A percentile compares a stretch with the other conserved stretches of the same genome.
Conservation (phyloP, 164 flowering plant species). For the Amborella trichopoda region DNA sequence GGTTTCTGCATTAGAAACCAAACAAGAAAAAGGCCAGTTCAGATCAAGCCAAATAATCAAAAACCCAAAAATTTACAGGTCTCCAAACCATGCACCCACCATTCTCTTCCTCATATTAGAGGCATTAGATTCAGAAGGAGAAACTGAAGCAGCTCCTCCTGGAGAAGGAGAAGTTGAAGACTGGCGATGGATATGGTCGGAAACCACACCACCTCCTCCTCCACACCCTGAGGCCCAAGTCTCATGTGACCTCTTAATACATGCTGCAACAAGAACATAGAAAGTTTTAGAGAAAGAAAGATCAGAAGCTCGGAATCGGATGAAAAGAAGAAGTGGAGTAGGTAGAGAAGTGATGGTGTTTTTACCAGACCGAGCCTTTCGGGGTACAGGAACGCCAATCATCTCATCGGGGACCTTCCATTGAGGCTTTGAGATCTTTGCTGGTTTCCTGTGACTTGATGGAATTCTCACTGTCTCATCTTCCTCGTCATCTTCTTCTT, state of each 20-base stretch:
- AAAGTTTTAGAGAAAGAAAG: constrained; percentile 3
- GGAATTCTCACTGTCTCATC: constrained; percentile 23
- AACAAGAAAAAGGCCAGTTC: background rate
- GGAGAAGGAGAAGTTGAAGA: constrained; percentile 76
- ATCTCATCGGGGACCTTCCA: constrained; percentile 71
- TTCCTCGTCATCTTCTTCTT: constrained; percentile 73
- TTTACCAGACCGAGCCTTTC: constrained; percentile 74
- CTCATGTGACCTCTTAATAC: constrained; percentile 80
- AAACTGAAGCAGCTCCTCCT: constrained; percentile 25
- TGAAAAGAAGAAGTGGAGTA: background rate
- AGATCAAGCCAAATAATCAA: no score
- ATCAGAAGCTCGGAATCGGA: constrained; percentile 2
- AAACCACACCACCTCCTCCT: constrained; percentile 17
- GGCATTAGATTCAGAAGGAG: constrained; percentile 58
- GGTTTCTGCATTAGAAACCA: constrained; percentile 45
- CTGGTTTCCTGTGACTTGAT: constrained; percentile 39
- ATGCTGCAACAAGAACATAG: constrained; percentile 34
- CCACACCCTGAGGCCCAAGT: constrained; percentile 41
- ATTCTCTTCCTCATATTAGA: constrained; percentile 46
- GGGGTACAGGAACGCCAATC: constrained; percentile 84
- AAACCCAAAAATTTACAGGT: no score
- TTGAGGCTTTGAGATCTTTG: constrained; percentile 25
- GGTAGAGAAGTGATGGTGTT: background rate
- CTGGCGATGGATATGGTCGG: constrained; percentile 44
- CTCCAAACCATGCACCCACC: constrained; percentile 38